Conservation (phyloP, 2,329 filamentous ascomycete species). For the Fonsecaea monophora region DNA sequence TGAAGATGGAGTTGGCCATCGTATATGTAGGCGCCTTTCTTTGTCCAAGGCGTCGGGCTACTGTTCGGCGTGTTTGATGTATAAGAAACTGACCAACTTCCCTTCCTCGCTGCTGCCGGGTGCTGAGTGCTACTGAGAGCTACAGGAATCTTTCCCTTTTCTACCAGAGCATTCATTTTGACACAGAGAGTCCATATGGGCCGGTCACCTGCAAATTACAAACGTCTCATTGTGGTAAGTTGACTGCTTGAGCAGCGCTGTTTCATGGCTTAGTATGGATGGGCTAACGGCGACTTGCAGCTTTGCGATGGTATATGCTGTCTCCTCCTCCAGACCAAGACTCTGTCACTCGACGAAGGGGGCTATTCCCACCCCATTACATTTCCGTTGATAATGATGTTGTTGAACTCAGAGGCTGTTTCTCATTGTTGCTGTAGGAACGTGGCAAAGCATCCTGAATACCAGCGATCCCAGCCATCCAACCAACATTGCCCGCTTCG, state of each 20-base stretch:
- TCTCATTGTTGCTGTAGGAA: constrained; percentile 33
- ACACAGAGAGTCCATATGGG: constrained; percentile 13
- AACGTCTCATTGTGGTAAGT: constrained; percentile 43
- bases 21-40: not conserved
- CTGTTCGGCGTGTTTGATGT: not conserved
- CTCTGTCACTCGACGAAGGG: not conserved
- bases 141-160: not conserved
- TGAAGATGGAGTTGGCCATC: not conserved
- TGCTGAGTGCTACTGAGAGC: not conserved
- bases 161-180: not conserved
- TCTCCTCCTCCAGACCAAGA: not conserved
- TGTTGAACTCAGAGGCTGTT: constrained; percentile 9
- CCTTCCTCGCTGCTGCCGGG: not conserved
- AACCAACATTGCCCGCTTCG: constrained; percentile 44
- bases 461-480: constrained; percentile 41
- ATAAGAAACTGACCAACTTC: not conserved
- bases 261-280: not conserved
- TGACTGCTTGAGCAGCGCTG: not conserved
- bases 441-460: constrained; percentile 43
- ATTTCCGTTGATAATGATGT: not conserved
- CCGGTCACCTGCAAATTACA: constrained; percentile 28
- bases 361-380: not conserved
- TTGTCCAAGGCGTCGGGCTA: not conserved
- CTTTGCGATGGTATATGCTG: not conserved
- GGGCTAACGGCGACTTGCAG: not conserved